Conservation (phyloP, 2,329 filamentous ascomycete genomes). For the Neonectria coccinea region DNA sequence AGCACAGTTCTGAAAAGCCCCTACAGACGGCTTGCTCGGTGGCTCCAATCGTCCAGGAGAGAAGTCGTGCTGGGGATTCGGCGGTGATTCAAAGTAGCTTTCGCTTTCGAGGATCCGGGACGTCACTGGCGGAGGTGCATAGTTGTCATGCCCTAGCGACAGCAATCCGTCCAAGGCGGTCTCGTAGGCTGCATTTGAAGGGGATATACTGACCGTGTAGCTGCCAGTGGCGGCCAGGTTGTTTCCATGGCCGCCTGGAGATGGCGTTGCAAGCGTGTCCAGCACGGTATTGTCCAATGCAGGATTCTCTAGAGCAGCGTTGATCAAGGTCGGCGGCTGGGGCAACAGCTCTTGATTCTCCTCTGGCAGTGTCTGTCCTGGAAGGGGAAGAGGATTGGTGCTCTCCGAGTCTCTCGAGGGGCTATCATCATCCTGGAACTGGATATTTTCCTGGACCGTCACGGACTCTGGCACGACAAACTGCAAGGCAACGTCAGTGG, state of each 20-base stretch:
- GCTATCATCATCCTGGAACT: slow-evolving; percentile 20
- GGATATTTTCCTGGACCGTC: slow-evolving; percentile 22
- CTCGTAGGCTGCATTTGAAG: slow-evolving; percentile 46
- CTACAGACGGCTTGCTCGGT: slow-evolving; percentile 17
- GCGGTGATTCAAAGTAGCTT: slow-evolving; percentile 27
- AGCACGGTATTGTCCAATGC: slow-evolving; percentile 19
- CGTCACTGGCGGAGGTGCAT: slow-evolving; percentile 26
- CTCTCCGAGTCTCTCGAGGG: slow-evolving; percentile 14
- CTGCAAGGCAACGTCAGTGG: slow-evolving; percentile 22
- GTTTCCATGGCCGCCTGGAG: slow-evolving; percentile 16
- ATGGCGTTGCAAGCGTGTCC: slow-evolving; percentile 23
- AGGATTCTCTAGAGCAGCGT: not conserved
- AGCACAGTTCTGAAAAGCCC: slow-evolving; percentile 41
- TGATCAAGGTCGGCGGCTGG: slow-evolving; percentile 23
- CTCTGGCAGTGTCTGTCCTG: slow-evolving; percentile 10
- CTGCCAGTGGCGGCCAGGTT: slow-evolving; percentile 20
- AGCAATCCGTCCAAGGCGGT: slow-evolving; percentile 50
- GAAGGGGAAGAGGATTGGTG: slow-evolving; percentile 12
- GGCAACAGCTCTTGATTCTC: slow-evolving; percentile 9
- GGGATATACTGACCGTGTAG: slow-evolving; percentile 37
- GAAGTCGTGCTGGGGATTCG: slow-evolving; percentile 21
- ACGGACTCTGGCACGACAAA: slow-evolving; percentile 39
- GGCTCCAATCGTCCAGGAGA: slow-evolving; percentile 18
- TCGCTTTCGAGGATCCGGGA: slow-evolving; percentile 26
- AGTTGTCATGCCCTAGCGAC: slow-evolving; percentile 48